Evolutionary conservation across 164 flowering plant species (phyloP).

Genomic region (Aristolochia contorta): DNA sequence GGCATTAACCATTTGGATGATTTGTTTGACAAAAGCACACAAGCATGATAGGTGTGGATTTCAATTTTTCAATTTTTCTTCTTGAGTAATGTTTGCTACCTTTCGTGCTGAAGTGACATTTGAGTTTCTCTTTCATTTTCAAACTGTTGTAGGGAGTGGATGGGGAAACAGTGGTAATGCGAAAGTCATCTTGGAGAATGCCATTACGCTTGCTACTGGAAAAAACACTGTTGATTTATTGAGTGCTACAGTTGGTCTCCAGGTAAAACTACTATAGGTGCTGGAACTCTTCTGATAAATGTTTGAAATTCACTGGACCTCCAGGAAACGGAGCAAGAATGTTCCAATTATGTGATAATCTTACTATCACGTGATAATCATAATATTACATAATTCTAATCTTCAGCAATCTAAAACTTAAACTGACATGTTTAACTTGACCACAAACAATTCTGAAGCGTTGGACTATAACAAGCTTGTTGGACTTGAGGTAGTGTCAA

Average conservation of each 20-base stretch:
- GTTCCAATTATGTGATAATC: not conserved
- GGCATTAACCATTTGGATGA: too few relatives aligned
- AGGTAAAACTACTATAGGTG: slow-evolving; percentile 26
- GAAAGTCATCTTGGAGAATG: slow-evolving; percentile 47
- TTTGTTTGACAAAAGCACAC: too few relatives aligned
- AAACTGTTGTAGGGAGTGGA: slow-evolving; percentile 46
- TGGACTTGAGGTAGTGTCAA: too few relatives aligned
- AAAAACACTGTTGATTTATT: slow-evolving; percentile 72
- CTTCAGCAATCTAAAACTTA: not conserved
- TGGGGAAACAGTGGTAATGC: slow-evolving; percentile 38
- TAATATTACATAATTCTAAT: too few relatives aligned
- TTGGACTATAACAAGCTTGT: too few relatives aligned
- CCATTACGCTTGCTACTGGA: slow-evolving; percentile 49
- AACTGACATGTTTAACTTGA: not conserved
- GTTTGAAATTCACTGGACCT: not conserved
- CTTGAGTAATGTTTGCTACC: too few relatives aligned
- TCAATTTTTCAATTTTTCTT: too few relatives aligned
- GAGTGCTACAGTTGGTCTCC: slow-evolving; percentile 91
- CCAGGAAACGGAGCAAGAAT: not conserved
- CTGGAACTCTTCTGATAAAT: not conserved
- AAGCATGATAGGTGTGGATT: too few relatives aligned
- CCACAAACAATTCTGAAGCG: too few relatives aligned
- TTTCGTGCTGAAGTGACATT: too few relatives aligned
- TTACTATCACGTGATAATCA: too few relatives aligned
- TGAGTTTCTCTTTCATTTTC: not conserved